Evolutionary conservation across 371 early-diverging fungal species (phyloP).

Genomic region (Quaeritorhiza haematococci): DNA sequence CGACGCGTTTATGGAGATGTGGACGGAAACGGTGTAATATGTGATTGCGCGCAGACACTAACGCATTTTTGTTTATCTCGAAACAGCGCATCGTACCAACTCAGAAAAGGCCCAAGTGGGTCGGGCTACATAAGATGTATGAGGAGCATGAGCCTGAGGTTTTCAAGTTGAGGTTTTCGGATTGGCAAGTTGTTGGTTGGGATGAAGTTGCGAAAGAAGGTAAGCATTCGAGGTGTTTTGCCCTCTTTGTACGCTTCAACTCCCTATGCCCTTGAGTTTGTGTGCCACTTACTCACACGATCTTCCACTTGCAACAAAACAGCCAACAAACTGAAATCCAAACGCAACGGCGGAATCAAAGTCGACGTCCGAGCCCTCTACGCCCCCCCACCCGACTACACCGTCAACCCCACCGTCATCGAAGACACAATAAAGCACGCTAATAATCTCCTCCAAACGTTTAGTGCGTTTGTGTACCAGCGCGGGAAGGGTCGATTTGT

Average conservation of each 20-base stretch:
- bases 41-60: background rate
- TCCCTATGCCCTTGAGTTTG: too few species aligned
- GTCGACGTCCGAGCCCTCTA: slow-evolving; percentile 42
- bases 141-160: slow-evolving; percentile 38
- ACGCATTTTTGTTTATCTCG: background rate
- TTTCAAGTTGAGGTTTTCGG: slow-evolving; percentile 41
- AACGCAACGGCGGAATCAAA: slow-evolving; percentile 12
- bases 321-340: background rate
- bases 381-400: slow-evolving; percentile 11
- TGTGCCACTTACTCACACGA: too few species aligned
- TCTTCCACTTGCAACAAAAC: background rate
- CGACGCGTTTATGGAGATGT: background rate
- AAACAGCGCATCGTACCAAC: slow-evolving; percentile 23
- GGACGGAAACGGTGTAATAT: too few species aligned
- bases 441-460: slow-evolving; percentile 21
- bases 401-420: background rate
- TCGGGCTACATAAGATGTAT: slow-evolving; percentile 27
- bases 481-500: slow-evolving; percentile 32
- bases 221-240: too few species aligned
- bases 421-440: slow-evolving; percentile 23
- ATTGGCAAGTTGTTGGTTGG: slow-evolving; percentile 37
- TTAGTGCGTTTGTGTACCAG: slow-evolving; percentile 31
- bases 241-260: too few species aligned
- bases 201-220: too few species aligned
- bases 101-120: slow-evolving; percentile 33